Conservation (phyloP, 208 protist species). For the Trypanosoma scelopori region DNA sequence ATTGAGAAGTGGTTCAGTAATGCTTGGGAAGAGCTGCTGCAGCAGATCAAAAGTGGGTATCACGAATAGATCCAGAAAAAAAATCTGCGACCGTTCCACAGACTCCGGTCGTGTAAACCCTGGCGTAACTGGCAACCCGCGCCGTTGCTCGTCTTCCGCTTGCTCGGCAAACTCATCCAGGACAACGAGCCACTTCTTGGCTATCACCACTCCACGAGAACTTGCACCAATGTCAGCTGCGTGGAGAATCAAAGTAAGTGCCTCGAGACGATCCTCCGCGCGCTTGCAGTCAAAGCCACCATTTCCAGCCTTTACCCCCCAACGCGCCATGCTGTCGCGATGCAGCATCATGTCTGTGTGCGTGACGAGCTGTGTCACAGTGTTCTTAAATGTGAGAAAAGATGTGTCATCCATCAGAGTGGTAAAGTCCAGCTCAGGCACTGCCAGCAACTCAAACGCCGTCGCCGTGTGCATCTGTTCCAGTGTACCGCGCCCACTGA, state of each 20-base stretch:
- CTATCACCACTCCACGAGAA: constrained; percentile 52
- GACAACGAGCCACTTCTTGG: constrained; percentile 70
- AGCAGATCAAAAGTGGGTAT: constrained; percentile 71
- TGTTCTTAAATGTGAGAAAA: constrained; percentile 58
- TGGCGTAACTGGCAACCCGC: constrained; percentile 46
- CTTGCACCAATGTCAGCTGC: constrained; percentile 78
- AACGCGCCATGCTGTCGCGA: constrained; percentile 28
- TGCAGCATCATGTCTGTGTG: constrained; percentile 75
- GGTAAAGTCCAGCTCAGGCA: constrained; percentile 61
- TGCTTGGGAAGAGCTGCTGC: constrained; percentile 53
- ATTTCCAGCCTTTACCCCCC: constrained; percentile 1
- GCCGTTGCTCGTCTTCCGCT: constrained; percentile 58
- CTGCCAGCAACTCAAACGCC: constrained; percentile 55
- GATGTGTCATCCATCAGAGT: constrained; percentile 42
- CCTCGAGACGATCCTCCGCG: constrained; percentile 46
- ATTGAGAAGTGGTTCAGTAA: constrained; percentile 48
- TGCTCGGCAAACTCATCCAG: constrained; percentile 79
- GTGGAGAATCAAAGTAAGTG: constrained; percentile 65
- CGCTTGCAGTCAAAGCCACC: constrained; percentile 38
- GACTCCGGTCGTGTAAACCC: constrained; percentile 36
- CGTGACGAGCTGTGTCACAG: constrained; percentile 48
- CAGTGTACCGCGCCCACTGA: constrained; percentile 50
- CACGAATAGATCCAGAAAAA: constrained; percentile 75
- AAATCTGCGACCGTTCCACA: constrained; percentile 50
- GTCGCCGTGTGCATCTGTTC: constrained; percentile 81